phyloP scores from a whole-genome alignment of 225 moss, liverwort and hornwort genomes.

The Neckera pumila region DNA sequence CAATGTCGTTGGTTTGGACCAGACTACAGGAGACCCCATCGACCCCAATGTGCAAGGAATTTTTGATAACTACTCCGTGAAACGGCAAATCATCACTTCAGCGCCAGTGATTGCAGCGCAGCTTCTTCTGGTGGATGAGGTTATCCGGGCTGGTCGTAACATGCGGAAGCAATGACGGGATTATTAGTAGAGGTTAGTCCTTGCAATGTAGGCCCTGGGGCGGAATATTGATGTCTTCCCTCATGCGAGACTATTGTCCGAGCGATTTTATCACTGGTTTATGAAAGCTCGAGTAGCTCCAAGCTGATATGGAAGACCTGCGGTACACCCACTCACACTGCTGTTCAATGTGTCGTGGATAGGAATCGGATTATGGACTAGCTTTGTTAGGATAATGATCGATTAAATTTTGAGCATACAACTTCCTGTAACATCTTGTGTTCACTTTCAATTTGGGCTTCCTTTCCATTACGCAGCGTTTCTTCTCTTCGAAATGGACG shows the following conservation, averaged over 20 bases:
- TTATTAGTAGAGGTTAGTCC: background rate
- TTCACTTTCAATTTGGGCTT: background rate
- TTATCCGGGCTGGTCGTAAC: constrained; percentile 95
- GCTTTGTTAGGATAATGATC: background rate
- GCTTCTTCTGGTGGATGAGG: constrained; percentile 92
- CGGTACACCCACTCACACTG: background rate
- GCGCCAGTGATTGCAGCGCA: constrained; percentile 90
- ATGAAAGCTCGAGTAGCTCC: background rate
- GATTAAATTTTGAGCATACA: constrained; percentile 9
- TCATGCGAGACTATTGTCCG: background rate
- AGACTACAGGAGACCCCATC: constrained; percentile 78
- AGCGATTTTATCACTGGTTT: background rate
- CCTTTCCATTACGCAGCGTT: background rate
- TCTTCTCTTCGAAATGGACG: background rate
- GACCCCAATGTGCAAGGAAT: constrained; percentile 82
- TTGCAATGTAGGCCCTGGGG: background rate
- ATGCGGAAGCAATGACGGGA: constrained; percentile 65
- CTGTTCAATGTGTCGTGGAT: background rate
- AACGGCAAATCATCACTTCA: constrained; percentile 87
- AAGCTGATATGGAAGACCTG: background rate
- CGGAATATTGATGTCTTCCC: background rate
- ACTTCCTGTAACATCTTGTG: background rate
- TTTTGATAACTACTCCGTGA: constrained; percentile 91
- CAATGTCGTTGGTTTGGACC: constrained; percentile 82
- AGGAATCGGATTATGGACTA: background rate